phyloP scores from a whole-genome alignment of 176 grass and related monocot species.

The Chloris gayana region DNA sequence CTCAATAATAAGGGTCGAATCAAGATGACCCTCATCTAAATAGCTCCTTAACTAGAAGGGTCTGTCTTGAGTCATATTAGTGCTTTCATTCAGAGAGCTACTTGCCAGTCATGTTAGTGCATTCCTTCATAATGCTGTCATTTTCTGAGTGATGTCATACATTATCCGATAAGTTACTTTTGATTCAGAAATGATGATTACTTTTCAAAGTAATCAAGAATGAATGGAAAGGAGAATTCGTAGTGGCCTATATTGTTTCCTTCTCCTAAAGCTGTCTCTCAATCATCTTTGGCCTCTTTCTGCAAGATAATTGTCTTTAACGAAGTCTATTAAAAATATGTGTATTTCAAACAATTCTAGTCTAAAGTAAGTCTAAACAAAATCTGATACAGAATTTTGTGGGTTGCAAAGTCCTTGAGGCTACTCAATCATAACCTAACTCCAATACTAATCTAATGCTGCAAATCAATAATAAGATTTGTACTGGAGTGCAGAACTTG shows the following conservation, averaged over 20 bases:
- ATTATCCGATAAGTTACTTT: background rate
- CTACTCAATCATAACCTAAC: background rate
- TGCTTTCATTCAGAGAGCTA: no score
- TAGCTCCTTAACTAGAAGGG: background rate
- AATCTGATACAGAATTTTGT: conserved; percentile 15
- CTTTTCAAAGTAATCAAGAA: background rate
- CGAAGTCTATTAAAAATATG: background rate
- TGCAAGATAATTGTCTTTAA: background rate
- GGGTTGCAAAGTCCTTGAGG: background rate
- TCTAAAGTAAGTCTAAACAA: conserved; percentile 10
- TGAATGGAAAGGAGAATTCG: background rate
- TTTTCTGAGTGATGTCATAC: background rate
- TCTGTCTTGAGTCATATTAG: background rate
- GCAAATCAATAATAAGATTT: background rate
- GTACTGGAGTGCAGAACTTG: no score
- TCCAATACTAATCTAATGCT: background rate
- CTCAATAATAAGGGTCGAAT: background rate
- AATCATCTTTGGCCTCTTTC: background rate
- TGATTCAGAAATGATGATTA: background rate
- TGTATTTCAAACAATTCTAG: conserved; percentile 1
- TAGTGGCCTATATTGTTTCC: background rate
- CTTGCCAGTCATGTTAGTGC: background rate
- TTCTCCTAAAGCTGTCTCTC: background rate
- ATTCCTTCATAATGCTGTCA: background rate
- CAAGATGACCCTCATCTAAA: background rate